Base-by-base conservation (phyloP, 2,329 filamentous ascomycete genomes). In the Aspergillus pseudotamarii region DNA sequence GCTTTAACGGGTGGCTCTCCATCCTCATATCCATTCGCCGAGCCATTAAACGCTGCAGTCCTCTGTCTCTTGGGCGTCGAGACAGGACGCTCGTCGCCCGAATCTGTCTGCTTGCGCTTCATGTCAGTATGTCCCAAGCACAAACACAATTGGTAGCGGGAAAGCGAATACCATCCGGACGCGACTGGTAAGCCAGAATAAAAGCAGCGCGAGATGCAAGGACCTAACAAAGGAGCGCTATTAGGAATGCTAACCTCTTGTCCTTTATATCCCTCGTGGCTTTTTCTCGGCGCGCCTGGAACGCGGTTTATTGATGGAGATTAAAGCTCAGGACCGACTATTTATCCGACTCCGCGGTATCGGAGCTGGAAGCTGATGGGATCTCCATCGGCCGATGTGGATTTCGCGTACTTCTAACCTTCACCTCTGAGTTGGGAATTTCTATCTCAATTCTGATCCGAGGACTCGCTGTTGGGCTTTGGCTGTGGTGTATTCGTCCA, bases 31-130 rank as follows among this genome's bases (percentile, higher is more conserved):
- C 70, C 72, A 63, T 76, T 77, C 36, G 63, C 43, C 45, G 67
- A 56, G 66, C 67, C 71, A 71, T 75, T 73, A 62, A 60, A 55
- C 12, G 69, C 63, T 1, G 68, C 66, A 8, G 69, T 77, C 59
- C 73, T 72, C 58, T 72, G 73, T 67, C 79, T 77, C 66, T 78
- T 80, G 4, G 80, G 78, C 34, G 78, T 80, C 51, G 75, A 76
- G 57, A 73, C 72, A 57, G 70, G 67, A 64, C 73, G 72, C 54
- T 74, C 72, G 58, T 78, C 73, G 50, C 75, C 74, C 48, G 74
- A 72, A 66, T 77, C 74, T 66, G 76, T 72, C 66, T 77, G 77
- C 68, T 79, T 80, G 64, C 78, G 78, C 74, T 81, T 81, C 78
- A 80, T 80, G 65, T 72, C 66, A 68, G 69, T 68, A 60, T 64